phyloP scores from a whole-genome alignment of 2,329 filamentous ascomycete genomes.

The Talaromyces marneffei region DNA sequence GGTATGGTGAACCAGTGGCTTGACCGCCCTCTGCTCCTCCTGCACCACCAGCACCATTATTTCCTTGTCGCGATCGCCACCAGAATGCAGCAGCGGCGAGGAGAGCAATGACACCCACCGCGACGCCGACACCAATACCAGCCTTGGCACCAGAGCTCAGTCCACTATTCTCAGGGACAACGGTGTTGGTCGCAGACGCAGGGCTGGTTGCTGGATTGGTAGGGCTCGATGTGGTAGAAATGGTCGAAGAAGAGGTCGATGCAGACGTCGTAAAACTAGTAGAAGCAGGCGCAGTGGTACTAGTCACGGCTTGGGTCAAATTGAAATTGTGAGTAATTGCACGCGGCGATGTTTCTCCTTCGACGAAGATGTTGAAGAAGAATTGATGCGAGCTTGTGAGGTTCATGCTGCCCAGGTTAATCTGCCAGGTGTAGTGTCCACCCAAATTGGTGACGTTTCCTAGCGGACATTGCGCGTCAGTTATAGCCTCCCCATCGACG shows the following conservation, averaged over 20 bases:
- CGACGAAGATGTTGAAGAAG: conserved; percentile 12
- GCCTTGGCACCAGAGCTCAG: conserved; percentile 10
- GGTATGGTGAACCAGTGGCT: not conserved
- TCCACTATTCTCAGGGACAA: not conserved
- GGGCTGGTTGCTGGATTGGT: not conserved
- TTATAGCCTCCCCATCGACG: not conserved
- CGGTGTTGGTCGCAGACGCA: conserved; percentile 1
- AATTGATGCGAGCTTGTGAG: conserved; percentile 9
- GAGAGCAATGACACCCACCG: conserved; percentile 5
- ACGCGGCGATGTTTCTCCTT: conserved; percentile 7
- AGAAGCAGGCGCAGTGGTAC: conserved; percentile 1
- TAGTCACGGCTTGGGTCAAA: conserved; percentile 1
- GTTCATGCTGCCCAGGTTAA: conserved; percentile 10
- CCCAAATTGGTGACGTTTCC: conserved; percentile 13
- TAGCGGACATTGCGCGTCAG: conserved; percentile 2
- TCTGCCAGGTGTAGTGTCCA: conserved; percentile 11
- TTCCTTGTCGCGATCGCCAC: not conserved
- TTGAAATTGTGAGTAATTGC: conserved; percentile 10
- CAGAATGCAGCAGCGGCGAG: conserved; percentile 7
- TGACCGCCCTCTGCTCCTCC: not conserved
- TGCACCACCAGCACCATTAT: not conserved
- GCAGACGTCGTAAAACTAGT: not conserved
- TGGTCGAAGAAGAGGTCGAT: not conserved
- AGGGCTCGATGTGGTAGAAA: not conserved
- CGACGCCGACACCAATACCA: conserved; percentile 10